These are phyloP conservation scores for Melanomma pulvis-pyrius DNA, from an alignment of 495 filamentous ascomycete species.

Conservation along the genomic window DNA sequence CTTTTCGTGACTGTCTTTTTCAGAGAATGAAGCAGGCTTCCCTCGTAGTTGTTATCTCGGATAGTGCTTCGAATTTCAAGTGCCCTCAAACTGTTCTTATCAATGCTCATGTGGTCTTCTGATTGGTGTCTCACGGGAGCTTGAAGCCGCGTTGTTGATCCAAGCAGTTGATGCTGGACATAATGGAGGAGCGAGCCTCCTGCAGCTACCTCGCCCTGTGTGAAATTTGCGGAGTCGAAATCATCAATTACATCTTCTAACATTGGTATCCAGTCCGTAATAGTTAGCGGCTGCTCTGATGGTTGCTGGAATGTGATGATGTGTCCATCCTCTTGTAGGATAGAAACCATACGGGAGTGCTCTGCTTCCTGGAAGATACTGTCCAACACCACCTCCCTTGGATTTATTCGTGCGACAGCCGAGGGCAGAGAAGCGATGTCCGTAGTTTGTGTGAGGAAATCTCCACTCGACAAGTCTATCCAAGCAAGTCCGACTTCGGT, in stretches of 20 bases:
- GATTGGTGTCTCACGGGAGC: constrained; percentile 72
- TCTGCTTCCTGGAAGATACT: constrained; percentile 37
- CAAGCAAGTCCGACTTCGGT: constrained; percentile 78
- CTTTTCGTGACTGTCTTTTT: constrained; percentile 87
- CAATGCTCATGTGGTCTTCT: constrained; percentile 82
- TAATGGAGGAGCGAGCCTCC: constrained; percentile 80
- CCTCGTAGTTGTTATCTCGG: constrained; percentile 70
- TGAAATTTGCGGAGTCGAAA: constrained; percentile 49
- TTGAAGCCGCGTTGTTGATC: constrained; percentile 80
- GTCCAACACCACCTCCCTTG: constrained; percentile 82
- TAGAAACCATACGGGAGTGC: constrained; percentile 38
- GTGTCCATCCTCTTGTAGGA: constrained; percentile 59
- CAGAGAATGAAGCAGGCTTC: constrained; percentile 87
- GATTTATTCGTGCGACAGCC: constrained; percentile 76
- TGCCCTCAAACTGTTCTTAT: constrained; percentile 84
- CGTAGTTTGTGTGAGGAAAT: constrained; percentile 86
- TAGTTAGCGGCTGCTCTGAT: constrained; percentile 52
- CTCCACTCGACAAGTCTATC: constrained; percentile 92
- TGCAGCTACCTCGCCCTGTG: constrained; percentile 61
- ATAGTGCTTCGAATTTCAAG: constrained; percentile 87
- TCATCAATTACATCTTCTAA: constrained; percentile 65
- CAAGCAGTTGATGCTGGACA: constrained; percentile 74
- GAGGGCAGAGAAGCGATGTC: constrained; percentile 72
- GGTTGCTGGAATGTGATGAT: constrained; percentile 59
- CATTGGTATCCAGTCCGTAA: constrained; percentile 73